Evolutionary conservation across 2,329 filamentous ascomycete species (phyloP).

Genomic region (Botrytis cinerea): DNA sequence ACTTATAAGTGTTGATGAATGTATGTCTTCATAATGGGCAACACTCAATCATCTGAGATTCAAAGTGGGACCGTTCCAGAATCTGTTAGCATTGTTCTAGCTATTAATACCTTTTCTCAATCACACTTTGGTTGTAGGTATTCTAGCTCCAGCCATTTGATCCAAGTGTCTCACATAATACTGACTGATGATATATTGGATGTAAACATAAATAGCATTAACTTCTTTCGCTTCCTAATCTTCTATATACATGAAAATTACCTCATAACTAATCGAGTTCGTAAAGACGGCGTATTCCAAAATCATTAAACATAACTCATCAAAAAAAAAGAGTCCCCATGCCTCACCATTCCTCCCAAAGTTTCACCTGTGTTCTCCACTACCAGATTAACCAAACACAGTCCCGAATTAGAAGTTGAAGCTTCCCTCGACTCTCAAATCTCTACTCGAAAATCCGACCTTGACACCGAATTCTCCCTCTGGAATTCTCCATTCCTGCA

Average conservation of each 20-base stretch:
- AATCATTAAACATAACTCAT: slow-evolving; percentile 5
- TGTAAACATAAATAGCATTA: background rate
- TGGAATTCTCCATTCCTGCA: slow-evolving; percentile 73
- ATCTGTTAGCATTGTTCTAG: background rate
- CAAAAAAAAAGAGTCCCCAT: background rate
- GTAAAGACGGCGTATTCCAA: background rate
- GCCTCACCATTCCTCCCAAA: background rate
- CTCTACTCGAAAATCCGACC: slow-evolving; percentile 33
- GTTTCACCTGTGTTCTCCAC: background rate
- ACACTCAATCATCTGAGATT: background rate
- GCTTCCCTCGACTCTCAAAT: slow-evolving; percentile 29
- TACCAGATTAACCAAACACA: background rate
- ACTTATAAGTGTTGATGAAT: background rate
- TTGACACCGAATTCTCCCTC: slow-evolving; percentile 29
- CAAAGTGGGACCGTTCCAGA: background rate
- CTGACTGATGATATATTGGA: background rate
- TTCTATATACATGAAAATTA: slow-evolving; percentile 1
- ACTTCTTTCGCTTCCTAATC: background rate
- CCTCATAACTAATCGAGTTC: background rate
- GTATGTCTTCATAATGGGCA: background rate
- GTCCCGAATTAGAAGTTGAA: slow-evolving; percentile 7
- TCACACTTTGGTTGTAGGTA: background rate
- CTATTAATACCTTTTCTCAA: background rate
- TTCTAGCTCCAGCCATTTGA: background rate
- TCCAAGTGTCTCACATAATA: background rate